These are phyloP conservation scores for Colletotrichum paranaense DNA, from an alignment of 2,329 filamentous ascomycete genomes.

Conservation along the genomic window DNA sequence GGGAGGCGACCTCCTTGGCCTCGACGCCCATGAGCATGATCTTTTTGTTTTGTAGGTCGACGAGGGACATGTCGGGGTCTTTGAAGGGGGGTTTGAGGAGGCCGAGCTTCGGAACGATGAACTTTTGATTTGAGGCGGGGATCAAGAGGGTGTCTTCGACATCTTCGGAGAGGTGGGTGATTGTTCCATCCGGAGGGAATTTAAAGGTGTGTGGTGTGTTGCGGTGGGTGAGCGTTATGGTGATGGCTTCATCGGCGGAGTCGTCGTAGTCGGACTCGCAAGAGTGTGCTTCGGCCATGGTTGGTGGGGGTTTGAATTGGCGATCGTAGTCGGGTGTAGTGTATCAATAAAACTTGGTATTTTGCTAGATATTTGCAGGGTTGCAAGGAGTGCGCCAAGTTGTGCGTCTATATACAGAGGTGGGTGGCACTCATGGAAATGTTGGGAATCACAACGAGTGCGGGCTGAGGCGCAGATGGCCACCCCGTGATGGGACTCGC, in stretches of 20 bases:
- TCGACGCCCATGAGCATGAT: conserved; percentile 75
- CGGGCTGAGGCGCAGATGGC: conserved; percentile 27
- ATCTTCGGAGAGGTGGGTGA: conserved; percentile 69
- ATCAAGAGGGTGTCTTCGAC: conserved; percentile 69
- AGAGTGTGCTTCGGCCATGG: conserved; percentile 34
- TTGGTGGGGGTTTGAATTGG: conserved; percentile 1
- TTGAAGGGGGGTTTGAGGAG: conserved; percentile 74
- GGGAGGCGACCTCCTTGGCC: conserved; percentile 66
- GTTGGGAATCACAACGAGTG: conserved; percentile 16
- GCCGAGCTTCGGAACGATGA: conserved; percentile 73
- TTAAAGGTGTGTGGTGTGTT: conserved; percentile 56
- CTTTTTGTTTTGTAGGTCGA: conserved; percentile 65
- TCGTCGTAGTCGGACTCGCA: conserved; percentile 22
- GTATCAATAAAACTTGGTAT: background rate
- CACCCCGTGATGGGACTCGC: conserved; percentile 36
- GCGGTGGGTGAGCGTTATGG: conserved; percentile 59
- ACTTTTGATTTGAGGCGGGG: conserved; percentile 73
- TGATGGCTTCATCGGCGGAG: conserved; percentile 45
- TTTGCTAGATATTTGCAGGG: conserved; percentile 33
- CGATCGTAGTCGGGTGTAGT: background rate
- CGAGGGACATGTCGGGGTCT: conserved; percentile 62
- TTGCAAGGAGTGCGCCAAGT: background rate
- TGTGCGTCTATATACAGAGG: conserved; percentile 12
- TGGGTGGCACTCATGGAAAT: conserved; percentile 10
- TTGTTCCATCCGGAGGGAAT: conserved; percentile 58